Evolutionary conservation across 305 asterid species (phyloP), one percentile per base, ranked within the genome.

Genomic region (Solanum chacoense): DNA sequence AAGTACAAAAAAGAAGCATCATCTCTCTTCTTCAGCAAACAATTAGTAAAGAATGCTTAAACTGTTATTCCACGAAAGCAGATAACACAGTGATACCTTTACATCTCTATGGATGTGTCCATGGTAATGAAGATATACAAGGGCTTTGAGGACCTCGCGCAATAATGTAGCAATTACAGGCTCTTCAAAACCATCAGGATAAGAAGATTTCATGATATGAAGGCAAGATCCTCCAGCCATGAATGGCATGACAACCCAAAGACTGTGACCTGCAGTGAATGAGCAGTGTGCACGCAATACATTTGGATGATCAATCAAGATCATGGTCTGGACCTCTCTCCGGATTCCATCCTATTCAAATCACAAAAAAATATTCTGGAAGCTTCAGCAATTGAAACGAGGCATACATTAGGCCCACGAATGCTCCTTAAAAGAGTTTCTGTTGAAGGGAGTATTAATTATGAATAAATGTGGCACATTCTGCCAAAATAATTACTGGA

Each of bases 101-200:
- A 97, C 99, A 90, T 97, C 99, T 93, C 99, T 92, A 89, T 97
- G 99, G 91, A 97, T 97, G 91, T 94, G 98, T 69, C 99, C 99
- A 75, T 96, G 98, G 88, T 90, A 86, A 92, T 96, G 99, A 92
- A 97, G 96, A 94, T 97, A 97, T 50, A 93, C 98, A 86, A 97
- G 98, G 89, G 98, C 99, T 93, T 95, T 97, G 34, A 97, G 98
- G 89, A 95, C 98, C 92, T 95, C 99, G 42, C 93, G 92, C 89
- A 97, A 90, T 90, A 97, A 92, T 88, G 98, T 96, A 87, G 99
- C 98, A 88, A 97, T 97, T 83, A 95, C 98, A 88, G 98, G 95
- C 93, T 97, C 99, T 92, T 97, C 99, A 91, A 97, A 96, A 71
- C 99, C 99, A 69, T 97, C 99, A 8, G 98, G 97, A 94, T 73